These are phyloP conservation scores for Apophysomyces variabilis DNA, from an alignment of 371 early-diverging fungal genomes.

Conservation along the genomic window DNA sequence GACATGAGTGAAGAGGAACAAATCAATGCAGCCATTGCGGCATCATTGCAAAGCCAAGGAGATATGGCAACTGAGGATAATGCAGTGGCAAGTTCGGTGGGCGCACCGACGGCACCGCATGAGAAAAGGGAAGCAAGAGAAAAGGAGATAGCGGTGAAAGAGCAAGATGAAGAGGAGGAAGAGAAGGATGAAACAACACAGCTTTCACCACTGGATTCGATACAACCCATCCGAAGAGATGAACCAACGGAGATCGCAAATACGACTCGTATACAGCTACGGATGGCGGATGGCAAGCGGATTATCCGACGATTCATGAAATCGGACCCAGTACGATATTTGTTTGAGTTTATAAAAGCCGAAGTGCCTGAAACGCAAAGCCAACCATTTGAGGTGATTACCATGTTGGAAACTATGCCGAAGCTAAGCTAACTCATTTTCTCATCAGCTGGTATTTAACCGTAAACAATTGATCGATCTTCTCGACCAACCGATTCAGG, in stretches of 20 bases:
- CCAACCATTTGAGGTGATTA: slow-evolving; percentile 72
- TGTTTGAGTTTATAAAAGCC: slow-evolving; percentile 75
- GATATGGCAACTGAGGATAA: slow-evolving; percentile 16
- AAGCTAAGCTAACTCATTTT: slow-evolving; percentile 2
- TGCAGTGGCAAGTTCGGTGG: background rate
- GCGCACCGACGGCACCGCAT: background rate
- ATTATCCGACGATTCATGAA: slow-evolving; percentile 69
- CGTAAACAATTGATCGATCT: slow-evolving; percentile 64
- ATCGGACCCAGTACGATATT: slow-evolving; percentile 61
- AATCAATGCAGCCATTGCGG: slow-evolving; percentile 79
- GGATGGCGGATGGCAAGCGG: slow-evolving; percentile 72
- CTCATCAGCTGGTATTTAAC: slow-evolving; percentile 61
- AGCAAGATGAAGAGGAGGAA: slow-evolving; percentile 12
- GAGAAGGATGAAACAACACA: slow-evolving; percentile 19
- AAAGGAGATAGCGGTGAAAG: slow-evolving; percentile 13
- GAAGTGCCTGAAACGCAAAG: slow-evolving; percentile 62
- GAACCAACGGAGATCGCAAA: slow-evolving; percentile 58
- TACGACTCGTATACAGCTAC: slow-evolving; percentile 72
- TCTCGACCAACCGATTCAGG: slow-evolving; percentile 64
- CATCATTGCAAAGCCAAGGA: slow-evolving; percentile 57
- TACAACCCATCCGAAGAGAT: slow-evolving; percentile 50
- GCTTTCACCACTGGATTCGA: slow-evolving; percentile 46
- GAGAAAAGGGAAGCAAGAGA: slow-evolving; percentile 15
- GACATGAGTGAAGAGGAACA: slow-evolving; percentile 94
- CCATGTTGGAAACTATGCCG: slow-evolving; percentile 2